Evolutionary conservation across 192 early-diverging fungal species (phyloP).

Genomic region (Chytriomyces sp.): DNA sequence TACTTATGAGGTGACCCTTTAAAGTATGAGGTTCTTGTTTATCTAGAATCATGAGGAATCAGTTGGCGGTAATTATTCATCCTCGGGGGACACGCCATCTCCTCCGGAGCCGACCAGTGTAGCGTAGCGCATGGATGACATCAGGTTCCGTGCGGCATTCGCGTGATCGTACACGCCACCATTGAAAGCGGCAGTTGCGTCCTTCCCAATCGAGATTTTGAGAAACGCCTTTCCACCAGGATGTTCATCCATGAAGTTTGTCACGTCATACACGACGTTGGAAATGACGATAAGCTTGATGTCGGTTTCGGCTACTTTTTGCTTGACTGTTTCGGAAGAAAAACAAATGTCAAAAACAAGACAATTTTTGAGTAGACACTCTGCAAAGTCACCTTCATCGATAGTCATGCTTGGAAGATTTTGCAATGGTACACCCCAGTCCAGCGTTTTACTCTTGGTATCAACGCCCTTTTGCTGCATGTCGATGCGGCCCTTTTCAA

Average conservation of each 20-base stretch:
- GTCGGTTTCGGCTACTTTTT: slow-evolving; percentile 57
- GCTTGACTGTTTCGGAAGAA: background rate
- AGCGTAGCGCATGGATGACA: slow-evolving; percentile 54
- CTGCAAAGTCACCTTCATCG: slow-evolving; percentile 63
- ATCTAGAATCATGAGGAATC: too few species aligned
- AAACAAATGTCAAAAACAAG: slow-evolving; percentile 1
- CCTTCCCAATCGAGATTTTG: slow-evolving; percentile 75
- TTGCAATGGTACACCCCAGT: slow-evolving; percentile 54
- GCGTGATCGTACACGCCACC: slow-evolving; percentile 85
- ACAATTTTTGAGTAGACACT: slow-evolving; percentile 44
- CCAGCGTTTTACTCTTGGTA: slow-evolving; percentile 57
- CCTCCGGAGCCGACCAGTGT: slow-evolving; percentile 29
- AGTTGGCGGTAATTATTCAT: too few species aligned
- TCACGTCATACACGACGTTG: slow-evolving; percentile 81
- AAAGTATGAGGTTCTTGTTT: too few species aligned
- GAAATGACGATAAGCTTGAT: slow-evolving; percentile 78
- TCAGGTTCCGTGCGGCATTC: slow-evolving; percentile 85
- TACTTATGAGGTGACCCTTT: too few species aligned
- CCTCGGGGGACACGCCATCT: too few species aligned
- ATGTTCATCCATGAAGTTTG: slow-evolving; percentile 46
- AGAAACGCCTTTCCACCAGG: slow-evolving; percentile 82
- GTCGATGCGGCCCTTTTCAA: slow-evolving; percentile 61
- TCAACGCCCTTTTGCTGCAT: slow-evolving; percentile 83
- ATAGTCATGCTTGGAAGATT: slow-evolving; percentile 64
- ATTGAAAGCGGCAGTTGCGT: slow-evolving; percentile 85